phyloP scores from a whole-genome alignment of 75 land plant genomes.

The Larix kaempferi region DNA sequence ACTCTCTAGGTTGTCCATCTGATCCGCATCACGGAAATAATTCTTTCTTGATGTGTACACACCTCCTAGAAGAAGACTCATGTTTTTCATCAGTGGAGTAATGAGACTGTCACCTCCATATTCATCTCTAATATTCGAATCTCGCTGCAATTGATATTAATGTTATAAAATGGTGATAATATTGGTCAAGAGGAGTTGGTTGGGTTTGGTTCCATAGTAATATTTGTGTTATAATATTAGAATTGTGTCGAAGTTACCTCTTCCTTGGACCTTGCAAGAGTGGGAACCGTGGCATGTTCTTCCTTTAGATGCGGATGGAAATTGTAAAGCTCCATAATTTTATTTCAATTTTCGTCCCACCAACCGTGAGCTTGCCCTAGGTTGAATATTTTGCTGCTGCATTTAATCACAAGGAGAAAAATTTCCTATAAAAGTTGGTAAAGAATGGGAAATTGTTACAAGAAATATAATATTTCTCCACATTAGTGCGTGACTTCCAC shows the following conservation, averaged over 20 bases:
- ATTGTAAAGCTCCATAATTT: conserved; percentile 85
- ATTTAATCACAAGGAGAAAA: not conserved
- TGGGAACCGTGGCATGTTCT: conserved; percentile 33
- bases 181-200: no score
- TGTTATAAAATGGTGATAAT: not conserved
- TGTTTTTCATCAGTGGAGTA: conserved; percentile 47
- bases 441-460: no score
- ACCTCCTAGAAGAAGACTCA: conserved; percentile 21
- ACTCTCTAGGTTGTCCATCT: not conserved
- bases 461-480: no score
- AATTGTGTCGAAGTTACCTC: conserved; percentile 30
- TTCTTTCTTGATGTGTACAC: conserved; percentile 14
- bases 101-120: conserved; percentile 43
- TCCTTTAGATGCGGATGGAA: conserved; percentile 39
- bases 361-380: conserved; percentile 88
- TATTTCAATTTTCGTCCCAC: conserved; percentile 95
- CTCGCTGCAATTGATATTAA: not conserved
- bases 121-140: conserved; percentile 23
- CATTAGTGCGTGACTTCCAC: no score
- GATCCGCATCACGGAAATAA: conserved; percentile 7
- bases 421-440: no score
- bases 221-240: no score
- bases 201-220: no score
- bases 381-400: conserved; percentile 85
- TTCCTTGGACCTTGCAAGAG: conserved; percentile 39